phyloP scores from a whole-genome alignment of 2,329 filamentous ascomycete species.

The Cyphellophora attinorum region DNA sequence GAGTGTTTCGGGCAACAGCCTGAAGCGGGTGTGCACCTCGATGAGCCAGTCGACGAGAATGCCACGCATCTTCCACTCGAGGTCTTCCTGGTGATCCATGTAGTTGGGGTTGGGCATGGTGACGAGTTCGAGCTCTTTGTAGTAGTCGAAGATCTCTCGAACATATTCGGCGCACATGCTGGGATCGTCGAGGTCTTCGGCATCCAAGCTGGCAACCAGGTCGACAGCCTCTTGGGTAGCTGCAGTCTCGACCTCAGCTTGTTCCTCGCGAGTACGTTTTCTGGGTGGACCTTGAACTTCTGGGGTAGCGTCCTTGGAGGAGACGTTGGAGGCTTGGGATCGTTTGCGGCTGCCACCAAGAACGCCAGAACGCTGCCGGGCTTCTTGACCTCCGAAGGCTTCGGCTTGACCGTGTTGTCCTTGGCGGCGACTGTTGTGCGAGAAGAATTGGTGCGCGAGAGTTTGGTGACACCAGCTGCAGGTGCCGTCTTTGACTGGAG shows the following conservation, averaged over 20 bases:
- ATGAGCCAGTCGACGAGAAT: constrained; percentile 98
- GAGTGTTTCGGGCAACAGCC: constrained; percentile 87
- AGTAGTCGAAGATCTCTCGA: constrained; percentile 92
- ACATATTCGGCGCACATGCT: constrained; percentile 98
- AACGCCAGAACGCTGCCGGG: constrained; percentile 60
- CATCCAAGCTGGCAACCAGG: constrained; percentile 56
- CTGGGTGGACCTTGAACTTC: constrained; percentile 53
- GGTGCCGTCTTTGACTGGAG: constrained; percentile 71
- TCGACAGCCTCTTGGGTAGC: constrained; percentile 23
- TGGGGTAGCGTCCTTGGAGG: constrained; percentile 48
- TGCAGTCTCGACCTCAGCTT: constrained; percentile 35
- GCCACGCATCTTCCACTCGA: constrained; percentile 98
- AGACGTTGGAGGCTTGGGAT: constrained; percentile 30
- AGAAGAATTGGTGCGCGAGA: constrained; percentile 48
- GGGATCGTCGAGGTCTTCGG: constrained; percentile 83
- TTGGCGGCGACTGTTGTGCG: constrained; percentile 58
- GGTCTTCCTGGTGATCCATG: constrained; percentile 86
- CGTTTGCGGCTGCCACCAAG: constrained; percentile 63
- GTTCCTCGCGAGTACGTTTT: constrained; percentile 55
- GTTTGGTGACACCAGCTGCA: constrained; percentile 65
- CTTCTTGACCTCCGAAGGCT: constrained; percentile 58
- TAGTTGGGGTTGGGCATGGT: constrained; percentile 85
- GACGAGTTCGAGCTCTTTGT: constrained; percentile 71
- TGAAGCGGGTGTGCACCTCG: constrained; percentile 94
- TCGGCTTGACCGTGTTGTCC: constrained; percentile 50